Percentiles rank a stretch among this genome's conserved stretches.
Conservation (phyloP, 306 rosid genomes). For the Quercus ilex region DNA sequence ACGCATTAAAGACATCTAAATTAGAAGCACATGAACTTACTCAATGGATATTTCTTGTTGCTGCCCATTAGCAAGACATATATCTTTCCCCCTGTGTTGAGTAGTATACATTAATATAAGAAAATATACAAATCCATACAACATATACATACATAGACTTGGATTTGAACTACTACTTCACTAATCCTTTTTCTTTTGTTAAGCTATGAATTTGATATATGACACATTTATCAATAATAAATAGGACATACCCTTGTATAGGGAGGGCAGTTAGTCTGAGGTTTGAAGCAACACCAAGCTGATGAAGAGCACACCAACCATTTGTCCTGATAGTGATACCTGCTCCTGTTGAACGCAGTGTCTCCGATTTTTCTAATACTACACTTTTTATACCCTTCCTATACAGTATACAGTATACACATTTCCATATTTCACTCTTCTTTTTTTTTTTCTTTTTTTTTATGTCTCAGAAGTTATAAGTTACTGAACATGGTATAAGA, state of each 20-base stretch:
- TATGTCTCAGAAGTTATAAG: no score
- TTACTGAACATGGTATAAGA: background rate
- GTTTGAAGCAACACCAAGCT: slow-evolving; percentile 45
- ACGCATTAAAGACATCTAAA: no score
- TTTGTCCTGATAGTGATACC: slow-evolving; percentile 46
- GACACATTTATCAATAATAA: background rate
- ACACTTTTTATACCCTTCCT: slow-evolving; percentile 47
- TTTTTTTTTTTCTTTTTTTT: background rate
- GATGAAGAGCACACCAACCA: slow-evolving; percentile 62
- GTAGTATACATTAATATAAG: background rate
- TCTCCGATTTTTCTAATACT: slow-evolving; percentile 47
- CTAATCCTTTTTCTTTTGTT: no score
- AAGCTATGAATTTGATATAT: no score
- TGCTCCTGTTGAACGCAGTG: slow-evolving; percentile 36
- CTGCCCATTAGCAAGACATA: slow-evolving; percentile 3
- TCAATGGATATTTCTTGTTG: background rate
- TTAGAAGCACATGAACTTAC: background rate
- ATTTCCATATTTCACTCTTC: background rate
- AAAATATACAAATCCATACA: no score
- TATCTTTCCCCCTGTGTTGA: background rate
- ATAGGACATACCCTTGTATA: slow-evolving; percentile 29
- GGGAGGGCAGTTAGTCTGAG: slow-evolving; percentile 46
- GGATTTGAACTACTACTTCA: no score
- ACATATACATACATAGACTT: no score
- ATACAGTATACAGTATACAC: background rate